These are phyloP conservation scores for Fusarium napiforme DNA, from an alignment of 2,329 filamentous ascomycete species.

Conservation along the genomic window DNA sequence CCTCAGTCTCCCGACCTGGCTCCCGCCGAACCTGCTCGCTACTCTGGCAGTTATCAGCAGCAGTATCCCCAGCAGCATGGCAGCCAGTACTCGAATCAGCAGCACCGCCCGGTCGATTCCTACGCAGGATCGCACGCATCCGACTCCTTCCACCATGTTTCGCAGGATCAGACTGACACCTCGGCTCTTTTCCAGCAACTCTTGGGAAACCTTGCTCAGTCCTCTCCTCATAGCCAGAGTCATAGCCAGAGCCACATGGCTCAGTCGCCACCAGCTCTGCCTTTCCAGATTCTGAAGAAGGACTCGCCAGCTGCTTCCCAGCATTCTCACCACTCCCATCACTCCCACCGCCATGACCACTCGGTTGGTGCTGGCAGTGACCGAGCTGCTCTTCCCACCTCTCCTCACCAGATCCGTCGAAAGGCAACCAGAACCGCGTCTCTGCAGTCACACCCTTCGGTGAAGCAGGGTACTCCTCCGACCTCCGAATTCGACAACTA, in stretches of 20 bases:
- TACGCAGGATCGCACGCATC: conserved; percentile 43
- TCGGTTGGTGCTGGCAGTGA: conserved; percentile 52
- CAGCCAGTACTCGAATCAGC: conserved; percentile 36
- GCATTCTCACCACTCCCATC: conserved; percentile 53
- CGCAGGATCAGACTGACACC: conserved; percentile 54
- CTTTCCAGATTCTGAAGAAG: conserved; percentile 65
- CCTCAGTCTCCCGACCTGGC: conserved; percentile 55
- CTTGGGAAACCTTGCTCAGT: conserved; percentile 51
- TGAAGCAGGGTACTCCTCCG: conserved; percentile 46
- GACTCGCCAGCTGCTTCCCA: conserved; percentile 54
- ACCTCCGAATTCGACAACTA: conserved; percentile 47
- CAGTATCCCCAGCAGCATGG: conserved; percentile 39
- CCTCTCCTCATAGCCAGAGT: conserved; percentile 56
- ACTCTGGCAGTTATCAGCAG: conserved; percentile 47
- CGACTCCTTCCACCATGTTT: conserved; percentile 41
- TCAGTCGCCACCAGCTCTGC: conserved; percentile 44
- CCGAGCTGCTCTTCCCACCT: conserved; percentile 57
- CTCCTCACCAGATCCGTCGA: conserved; percentile 56
- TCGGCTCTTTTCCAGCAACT: conserved; percentile 53
- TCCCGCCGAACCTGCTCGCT: conserved; percentile 43
- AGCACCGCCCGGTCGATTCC: conserved; percentile 44
- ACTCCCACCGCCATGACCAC: conserved; percentile 52
- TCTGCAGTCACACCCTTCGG: conserved; percentile 44
- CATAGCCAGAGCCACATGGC: conserved; percentile 51
- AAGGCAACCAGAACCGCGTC: conserved; percentile 52